Base-by-base conservation (phyloP, 2,329 filamentous ascomycete genomes). In the Dactylonectria macrodidyma region DNA sequence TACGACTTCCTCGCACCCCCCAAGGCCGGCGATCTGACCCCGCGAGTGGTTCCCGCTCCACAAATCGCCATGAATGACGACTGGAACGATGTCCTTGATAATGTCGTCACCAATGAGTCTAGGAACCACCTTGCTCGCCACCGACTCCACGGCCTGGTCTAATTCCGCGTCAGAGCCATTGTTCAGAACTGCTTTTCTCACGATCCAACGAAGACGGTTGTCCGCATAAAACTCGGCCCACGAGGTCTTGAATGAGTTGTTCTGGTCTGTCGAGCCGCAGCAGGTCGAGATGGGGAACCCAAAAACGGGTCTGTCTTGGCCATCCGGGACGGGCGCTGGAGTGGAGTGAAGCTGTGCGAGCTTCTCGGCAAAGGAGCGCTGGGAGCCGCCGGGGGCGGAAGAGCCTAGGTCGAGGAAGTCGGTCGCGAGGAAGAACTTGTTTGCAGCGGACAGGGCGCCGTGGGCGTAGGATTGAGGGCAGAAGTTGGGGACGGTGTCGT, bases 191-290 rank as follows among this genome's bases (percentile, higher is more conserved):
- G 87, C 88, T 26, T 86, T 84, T 8, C 81, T 80, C 12, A 93
- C 77, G 54, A 98, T 91, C 56, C 85, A 86, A 11, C 91, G 84
- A 57, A 98, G 81, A 3, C 95, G 86, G 73, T 92, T 91, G 34
- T 97, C 86, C 1, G 92, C 93, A 78, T 94, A 98, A 76, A 98
- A 98, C 0, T 94, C 90, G 1, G 93, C 90, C 95, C 95, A 98
- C 11, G 89, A 92, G 6, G 84, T 82, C 55, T 85, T 88, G 83
- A 88, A 97, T 0, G 82, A 82, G 77, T 98, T 98, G 55, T 94
- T 89, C 81, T 98, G 95, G 47, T 87, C 88, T 8, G 94, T 96
- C 52, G 93, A 89, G 2, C 95, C 95, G 80, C 95, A 98, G 81
- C 93, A 97, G 0, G 95, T 98, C 1, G 92, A 84, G 0, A 92